Base-by-base conservation (phyloP, 108 stramenopile genomes). In the Discostella stelligeroides region DNA sequence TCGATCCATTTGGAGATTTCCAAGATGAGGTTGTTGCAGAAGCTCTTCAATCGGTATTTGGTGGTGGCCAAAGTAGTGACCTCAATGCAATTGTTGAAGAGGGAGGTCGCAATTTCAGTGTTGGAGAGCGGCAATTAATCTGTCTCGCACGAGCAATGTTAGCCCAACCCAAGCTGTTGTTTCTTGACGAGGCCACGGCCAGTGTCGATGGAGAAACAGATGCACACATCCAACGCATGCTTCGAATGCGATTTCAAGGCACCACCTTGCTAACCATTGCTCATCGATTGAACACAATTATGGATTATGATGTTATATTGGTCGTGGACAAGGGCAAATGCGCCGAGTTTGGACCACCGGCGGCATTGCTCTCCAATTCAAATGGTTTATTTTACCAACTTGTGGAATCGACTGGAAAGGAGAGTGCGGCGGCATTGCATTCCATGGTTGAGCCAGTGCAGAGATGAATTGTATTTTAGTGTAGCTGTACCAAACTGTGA, bases 181-280 rank as follows among this genome's bases (percentile, higher is more conserved):
- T 91, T 11, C 54, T 94, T 53, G 92, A 94, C 61, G 90, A 94
- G 63, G 93, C 93, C 14, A 88, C 82, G 7, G 81, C 79, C 68
- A 75, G 66, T 46, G 82, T 82, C 58, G 73, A 82, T 43, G 85
- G 85, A 0, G 84, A 87, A 54, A 96, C 93, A 0, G 95, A 97
- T 70, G 85, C 85, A 10, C 82, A 92, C 43, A 87, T 97, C 46
- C 96, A 97, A 68, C 55, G 68, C 45, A 95, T 95, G 85, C 83
- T 98, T 0, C 85, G 97, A 7, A 83, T 84, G 12, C 68, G 85
- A 4, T 97, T 97, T 57, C 63, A 73, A 10, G 82, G 81, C 17
- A 92, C 90, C 28, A 98, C 98, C 2, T 62, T 96, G 15, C 61
- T 98, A 0, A 96, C 96, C 10, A 88, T 98, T 42, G 98, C 98